phyloP scores from a whole-genome alignment of 306 rosid genomes.

The Acacia acuminata region DNA sequence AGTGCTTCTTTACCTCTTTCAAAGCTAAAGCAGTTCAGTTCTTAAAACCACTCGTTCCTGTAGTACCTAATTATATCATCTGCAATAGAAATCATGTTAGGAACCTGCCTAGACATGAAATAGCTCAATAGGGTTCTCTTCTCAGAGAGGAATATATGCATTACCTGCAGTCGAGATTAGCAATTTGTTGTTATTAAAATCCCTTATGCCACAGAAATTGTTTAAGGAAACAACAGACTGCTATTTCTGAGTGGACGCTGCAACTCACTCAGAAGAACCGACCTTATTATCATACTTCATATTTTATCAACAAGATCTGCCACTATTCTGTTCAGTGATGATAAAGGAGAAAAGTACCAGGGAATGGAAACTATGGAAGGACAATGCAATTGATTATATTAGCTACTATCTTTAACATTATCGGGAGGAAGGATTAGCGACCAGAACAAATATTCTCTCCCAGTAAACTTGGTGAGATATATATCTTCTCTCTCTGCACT shows the following conservation, averaged over 20 bases:
- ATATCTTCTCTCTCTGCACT: not conserved
- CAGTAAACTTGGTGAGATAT: not conserved
- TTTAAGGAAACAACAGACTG: not conserved
- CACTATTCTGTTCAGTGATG: not conserved
- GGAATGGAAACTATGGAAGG: not conserved
- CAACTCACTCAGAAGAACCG: not conserved
- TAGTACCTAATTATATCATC: not conserved
- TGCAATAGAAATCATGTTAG: not conserved
- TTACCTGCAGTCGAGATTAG: not conserved
- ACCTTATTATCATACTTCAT: not conserved
- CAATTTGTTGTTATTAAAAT: not conserved
- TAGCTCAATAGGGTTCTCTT: not conserved
- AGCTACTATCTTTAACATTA: not conserved
- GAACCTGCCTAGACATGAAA: not conserved
- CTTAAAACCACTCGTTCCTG: not conserved
- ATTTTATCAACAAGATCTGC: not conserved
- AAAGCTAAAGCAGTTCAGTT: not conserved
- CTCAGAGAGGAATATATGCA: not conserved
- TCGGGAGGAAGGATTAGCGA: not conserved
- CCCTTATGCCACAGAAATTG: not conserved
- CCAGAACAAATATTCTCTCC: not conserved
- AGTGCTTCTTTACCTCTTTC: not conserved
- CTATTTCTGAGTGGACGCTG: not conserved
- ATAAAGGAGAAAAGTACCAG: not conserved
- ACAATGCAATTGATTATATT: not conserved